Evolutionary conservation across 768 basidiomycete species (phyloP).

Genomic region (Amanita muscaria): DNA sequence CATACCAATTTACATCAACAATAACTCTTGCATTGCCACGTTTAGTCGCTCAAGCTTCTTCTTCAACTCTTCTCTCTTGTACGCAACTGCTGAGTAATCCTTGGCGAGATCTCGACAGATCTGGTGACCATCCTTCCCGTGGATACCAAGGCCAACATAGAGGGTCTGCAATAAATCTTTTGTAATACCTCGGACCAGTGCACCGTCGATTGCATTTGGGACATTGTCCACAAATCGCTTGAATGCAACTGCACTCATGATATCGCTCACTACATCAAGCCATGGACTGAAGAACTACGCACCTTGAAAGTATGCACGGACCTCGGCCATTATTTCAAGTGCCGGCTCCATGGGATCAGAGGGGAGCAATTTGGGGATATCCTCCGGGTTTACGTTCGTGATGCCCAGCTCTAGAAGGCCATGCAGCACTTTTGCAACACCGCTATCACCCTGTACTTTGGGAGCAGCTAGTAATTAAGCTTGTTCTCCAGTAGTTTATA

Average conservation of each 20-base stretch:
- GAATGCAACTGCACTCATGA: constrained; percentile 32
- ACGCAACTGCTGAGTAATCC: constrained; percentile 37
- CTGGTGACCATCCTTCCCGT: constrained; percentile 33
- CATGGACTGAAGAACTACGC: too few relatives aligned
- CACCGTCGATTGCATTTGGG: constrained; percentile 46
- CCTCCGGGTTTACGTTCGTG: constrained; percentile 21
- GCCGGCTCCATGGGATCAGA: constrained; percentile 38
- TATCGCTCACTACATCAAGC: constrained; percentile 35
- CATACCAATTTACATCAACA: background rate
- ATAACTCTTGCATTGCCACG: background rate
- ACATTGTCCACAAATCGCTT: constrained; percentile 50
- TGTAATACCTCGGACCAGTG: constrained; percentile 45
- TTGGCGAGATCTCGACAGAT: constrained; percentile 47
- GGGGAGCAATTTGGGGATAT: constrained; percentile 37
- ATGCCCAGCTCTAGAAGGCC: constrained; percentile 26
- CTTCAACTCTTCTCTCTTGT: constrained; percentile 36
- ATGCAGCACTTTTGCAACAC: constrained; percentile 21
- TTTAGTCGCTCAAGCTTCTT: constrained; percentile 45
- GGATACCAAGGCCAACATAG: constrained; percentile 41
- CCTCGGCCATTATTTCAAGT: constrained; percentile 50
- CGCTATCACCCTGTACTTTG: too few relatives aligned
- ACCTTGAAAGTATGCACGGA: constrained; percentile 62
- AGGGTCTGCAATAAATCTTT: constrained; percentile 37
- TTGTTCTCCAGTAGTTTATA: too few relatives aligned
- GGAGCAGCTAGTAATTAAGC: too few relatives aligned